Conservation (phyloP, 2,329 filamentous ascomycete genomes). For the Pseudogymnoascus sp. region DNA sequence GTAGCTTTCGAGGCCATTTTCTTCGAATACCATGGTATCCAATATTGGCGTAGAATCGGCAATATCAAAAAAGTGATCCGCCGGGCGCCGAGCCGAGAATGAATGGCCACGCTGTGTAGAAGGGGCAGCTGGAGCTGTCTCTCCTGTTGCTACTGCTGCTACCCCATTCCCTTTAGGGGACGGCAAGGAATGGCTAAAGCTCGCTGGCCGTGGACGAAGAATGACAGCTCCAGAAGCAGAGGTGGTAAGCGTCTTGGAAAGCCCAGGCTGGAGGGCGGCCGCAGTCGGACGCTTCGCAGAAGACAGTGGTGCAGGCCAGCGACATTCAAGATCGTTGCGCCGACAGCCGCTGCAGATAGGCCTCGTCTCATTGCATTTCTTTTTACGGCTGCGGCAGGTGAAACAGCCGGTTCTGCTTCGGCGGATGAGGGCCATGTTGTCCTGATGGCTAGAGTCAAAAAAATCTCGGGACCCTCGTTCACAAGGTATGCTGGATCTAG, state of each 20-base stretch:
- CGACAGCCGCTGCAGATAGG: slow-evolving; percentile 28
- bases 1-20: background rate
- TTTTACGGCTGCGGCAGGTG: slow-evolving; percentile 49
- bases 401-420: slow-evolving; percentile 31
- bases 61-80: background rate
- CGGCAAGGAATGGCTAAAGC: background rate
- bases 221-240: background rate
- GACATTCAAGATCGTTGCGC: background rate
- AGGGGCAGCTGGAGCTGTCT: background rate
- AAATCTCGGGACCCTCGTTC: background rate
- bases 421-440: background rate
- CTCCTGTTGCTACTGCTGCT: background rate
- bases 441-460: background rate
- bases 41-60: background rate
- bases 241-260: background rate
- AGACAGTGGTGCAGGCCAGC: background rate
- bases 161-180: background rate
- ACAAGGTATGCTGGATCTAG: background rate
- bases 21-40: background rate
- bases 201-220: background rate
- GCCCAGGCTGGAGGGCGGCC: background rate
- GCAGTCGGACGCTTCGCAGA: background rate
- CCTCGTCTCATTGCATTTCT: slow-evolving; percentile 58
- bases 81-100: background rate
- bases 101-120: background rate